Evolutionary conservation across 2,329 filamentous ascomycete genomes (phyloP), one percentile per base, ranked within the genome.

Genomic region (Claviceps sp.): DNA sequence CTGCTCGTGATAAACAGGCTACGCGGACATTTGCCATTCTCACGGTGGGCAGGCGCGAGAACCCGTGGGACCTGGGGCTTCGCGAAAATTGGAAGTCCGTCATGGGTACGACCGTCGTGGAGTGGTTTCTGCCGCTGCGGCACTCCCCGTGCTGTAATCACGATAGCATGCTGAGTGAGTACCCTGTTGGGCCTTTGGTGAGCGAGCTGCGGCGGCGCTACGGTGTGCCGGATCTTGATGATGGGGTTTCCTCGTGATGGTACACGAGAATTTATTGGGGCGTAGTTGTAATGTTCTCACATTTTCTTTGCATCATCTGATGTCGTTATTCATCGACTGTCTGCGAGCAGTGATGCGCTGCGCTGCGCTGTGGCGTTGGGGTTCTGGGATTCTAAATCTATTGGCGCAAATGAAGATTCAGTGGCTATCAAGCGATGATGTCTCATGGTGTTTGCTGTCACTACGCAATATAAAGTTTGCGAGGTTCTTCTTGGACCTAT

Each of bases 51-150:
- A 76, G 79, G 0, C 83, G 86, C 9, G 83, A 93, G 58, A 95
- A 95, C 58, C 88, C 88, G 0, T 98, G 88, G 82, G 80, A 95
- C 59, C 70, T 93, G 1, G 87, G 86, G 2, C 68, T 69, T 8
- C 73, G 77, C 55, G 68, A 73, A 29, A 97, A 97, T 61, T 83
- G 89, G 69, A 79, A 80, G 56, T 77, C 83, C 14, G 79, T 96
- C 23, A 88, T 98, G 82, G 91, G 91, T 0, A 68, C 76, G 46
- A 78, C 69, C 20, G 56, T 82, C 2, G 54, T 83, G 14, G 86
- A 95, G 54, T 97, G 90, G 90, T 62, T 95, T 13, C 68, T 95
- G 1, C 91, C 91, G 0, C 64, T 95, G 37, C 79, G 74, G 52
- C 75, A 78, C 53, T 88, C 86, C 4, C 91, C 91, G 0, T 91